Percentiles rank a stretch among this genome's conserved stretches.
phyloP scores from a whole-genome alignment of 2,329 filamentous ascomycete species.

The Aurifilum marmelostoma region DNA sequence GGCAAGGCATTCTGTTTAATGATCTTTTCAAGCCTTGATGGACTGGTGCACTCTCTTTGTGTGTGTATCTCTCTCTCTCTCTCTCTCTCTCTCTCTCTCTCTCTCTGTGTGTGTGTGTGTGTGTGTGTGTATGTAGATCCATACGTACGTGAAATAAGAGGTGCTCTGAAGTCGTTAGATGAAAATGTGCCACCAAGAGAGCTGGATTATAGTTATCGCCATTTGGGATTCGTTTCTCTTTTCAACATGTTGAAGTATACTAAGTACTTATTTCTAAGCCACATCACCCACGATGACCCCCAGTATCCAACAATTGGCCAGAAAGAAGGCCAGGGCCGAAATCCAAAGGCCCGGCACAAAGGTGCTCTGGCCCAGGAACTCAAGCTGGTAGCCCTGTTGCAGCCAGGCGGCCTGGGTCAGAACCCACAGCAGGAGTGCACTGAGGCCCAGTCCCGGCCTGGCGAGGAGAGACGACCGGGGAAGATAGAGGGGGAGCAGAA shows the following conservation, averaged over 20 bases:
- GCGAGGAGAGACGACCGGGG: conserved; percentile 74
- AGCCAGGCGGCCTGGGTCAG: conserved; percentile 75
- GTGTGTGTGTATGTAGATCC: no score
- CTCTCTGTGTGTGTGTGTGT: background rate
- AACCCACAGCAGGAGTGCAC: conserved; percentile 74
- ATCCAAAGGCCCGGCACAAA: conserved; percentile 85
- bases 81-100: no score
- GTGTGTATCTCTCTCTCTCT: no score
- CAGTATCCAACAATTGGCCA: conserved; percentile 85
- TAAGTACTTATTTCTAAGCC: conserved; percentile 28
- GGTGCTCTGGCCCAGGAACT: conserved; percentile 79
- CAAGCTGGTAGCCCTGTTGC: conserved; percentile 73
- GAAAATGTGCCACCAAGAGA: background rate
- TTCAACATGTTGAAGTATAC: background rate
- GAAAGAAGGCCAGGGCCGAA: conserved; percentile 77
- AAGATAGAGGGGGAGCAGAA: conserved; percentile 90
- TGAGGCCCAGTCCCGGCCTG: conserved; percentile 62
- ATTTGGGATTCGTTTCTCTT: background rate
- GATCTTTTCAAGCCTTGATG: background rate
- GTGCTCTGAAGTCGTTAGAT: background rate
- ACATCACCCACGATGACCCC: conserved; percentile 76
- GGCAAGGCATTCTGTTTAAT: background rate
- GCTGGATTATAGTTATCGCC: background rate
- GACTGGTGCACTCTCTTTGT: background rate
- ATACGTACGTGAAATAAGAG: no score